Conservation (phyloP, 2,329 filamentous ascomycete genomes). For the Orbilia blumenaviensis region DNA sequence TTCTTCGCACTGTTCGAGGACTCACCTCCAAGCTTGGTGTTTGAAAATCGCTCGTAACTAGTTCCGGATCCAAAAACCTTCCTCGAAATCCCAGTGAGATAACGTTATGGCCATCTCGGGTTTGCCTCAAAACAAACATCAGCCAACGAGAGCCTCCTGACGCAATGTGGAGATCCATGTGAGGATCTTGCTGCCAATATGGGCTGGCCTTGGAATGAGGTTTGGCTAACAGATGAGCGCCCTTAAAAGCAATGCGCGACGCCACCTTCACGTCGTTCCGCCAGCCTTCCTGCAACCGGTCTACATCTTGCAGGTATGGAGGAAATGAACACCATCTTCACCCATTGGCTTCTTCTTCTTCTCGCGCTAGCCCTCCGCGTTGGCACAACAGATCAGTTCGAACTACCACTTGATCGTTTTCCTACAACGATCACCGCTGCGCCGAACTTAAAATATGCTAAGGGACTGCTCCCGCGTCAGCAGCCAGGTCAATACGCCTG, state of each 20-base stretch:
- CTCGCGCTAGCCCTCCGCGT: not conserved
- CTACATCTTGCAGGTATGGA: not conserved
- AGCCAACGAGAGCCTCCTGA: not conserved
- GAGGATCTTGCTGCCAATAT: slow-evolving; percentile 22
- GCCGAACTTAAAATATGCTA: slow-evolving; percentile 28
- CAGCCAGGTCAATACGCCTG: slow-evolving; percentile 36
- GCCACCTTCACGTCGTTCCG: not conserved
- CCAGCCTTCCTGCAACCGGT: slow-evolving; percentile 30
- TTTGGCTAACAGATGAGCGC: not conserved
- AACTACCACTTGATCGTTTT: slow-evolving; percentile 5
- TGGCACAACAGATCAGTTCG: slow-evolving; percentile 5
- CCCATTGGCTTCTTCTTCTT: not conserved
- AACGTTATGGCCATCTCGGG: slow-evolving; percentile 13
- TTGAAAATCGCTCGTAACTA: too few species aligned
- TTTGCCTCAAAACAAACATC: not conserved
- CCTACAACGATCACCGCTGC: slow-evolving; percentile 44
- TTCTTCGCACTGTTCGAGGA: too few species aligned
- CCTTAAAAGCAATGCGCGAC: slow-evolving; percentile 15
- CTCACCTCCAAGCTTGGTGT: too few species aligned
- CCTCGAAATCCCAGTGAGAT: not conserved
- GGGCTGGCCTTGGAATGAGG: slow-evolving; percentile 9
- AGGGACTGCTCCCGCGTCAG: slow-evolving; percentile 33
- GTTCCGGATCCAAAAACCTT: too few species aligned
- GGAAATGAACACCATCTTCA: slow-evolving; percentile 7
- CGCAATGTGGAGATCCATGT: not conserved